Base-by-base conservation (phyloP, 306 rosid species). In the Trifolium repens region DNA sequence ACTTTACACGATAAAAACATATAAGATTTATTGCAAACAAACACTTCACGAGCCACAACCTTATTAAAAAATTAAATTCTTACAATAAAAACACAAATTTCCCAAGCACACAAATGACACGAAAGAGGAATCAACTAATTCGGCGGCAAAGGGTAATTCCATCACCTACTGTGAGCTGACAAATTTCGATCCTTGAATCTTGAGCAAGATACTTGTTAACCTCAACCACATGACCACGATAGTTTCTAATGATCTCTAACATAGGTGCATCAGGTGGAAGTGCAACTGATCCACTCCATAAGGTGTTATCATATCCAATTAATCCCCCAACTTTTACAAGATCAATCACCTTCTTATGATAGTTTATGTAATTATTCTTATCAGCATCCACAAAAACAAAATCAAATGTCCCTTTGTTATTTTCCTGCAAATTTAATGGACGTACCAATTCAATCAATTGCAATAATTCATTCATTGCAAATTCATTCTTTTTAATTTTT, bases 371-470 rank as follows among this genome's bases (percentile, higher is more conserved):
- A 75, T 93, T 93, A 82, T 89, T 83, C 75, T 93, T 93, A 67
- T 93, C 98, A 0, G 98, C 98, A 1, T 93, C 98, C 72, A 91
- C 92, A 42, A 91, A 93, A 30, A 93, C 60, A 78, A 91, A 93
- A 71, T 93, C 97, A 10, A 43, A 91, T 0, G 83, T 7, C 0
- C 92, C 96, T 15, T 84, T 87, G 14, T 88, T 89, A 52, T 81
- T 88, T 34, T 87, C 91, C 97, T 91, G 88, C 74, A 30, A 54
- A 42, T 14, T 69, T 70, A 58, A 16, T 16, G 2, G 7, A 30
- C 26, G n/a, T n/a, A 14, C 34, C 26, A 37, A 37, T 37, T 37
- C 9, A 8, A 14, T 19, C 1, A 53, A 17, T 53, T 10, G 12
- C 0, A 13, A 47, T 5, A 37, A 6, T 37, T 37, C 9, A 37